These are phyloP conservation scores for Sporothrix phasma DNA, from an alignment of 2,329 filamentous ascomycete genomes.

Conservation along the genomic window DNA sequence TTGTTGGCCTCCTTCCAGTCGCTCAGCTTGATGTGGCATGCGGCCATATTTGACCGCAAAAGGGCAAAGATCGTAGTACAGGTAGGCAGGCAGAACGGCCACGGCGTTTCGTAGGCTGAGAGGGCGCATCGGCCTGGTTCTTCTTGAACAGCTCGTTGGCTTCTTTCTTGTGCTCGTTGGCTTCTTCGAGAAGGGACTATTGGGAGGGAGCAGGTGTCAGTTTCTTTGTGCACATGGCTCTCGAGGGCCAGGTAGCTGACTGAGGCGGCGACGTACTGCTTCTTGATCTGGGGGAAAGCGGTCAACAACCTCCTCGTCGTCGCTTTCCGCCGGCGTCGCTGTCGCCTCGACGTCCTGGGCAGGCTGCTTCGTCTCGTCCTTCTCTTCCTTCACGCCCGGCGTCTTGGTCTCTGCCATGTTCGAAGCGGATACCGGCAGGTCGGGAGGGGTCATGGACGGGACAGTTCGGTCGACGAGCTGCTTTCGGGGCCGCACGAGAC, in stretches of 20 bases:
- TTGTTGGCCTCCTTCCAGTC: constrained; percentile 79
- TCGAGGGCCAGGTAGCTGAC: too few species aligned
- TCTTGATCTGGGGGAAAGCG: constrained; percentile 47
- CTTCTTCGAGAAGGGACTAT: constrained; percentile 56
- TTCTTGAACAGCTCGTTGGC: constrained; percentile 74
- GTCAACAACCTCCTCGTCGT: constrained; percentile 21
- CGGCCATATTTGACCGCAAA: constrained; percentile 77
- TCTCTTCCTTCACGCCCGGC: neutral
- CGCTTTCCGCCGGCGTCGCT: constrained; percentile 11
- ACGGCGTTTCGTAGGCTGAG: constrained; percentile 70
- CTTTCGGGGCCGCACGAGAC: neutral
- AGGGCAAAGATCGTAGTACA: constrained; percentile 84
- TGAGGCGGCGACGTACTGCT: constrained; percentile 20
- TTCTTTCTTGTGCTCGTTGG: constrained; percentile 59
- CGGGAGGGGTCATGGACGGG: neutral
- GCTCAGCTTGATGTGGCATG: constrained; percentile 73
- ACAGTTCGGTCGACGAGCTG: neutral
- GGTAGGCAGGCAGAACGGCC: constrained; percentile 67
- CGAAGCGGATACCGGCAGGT: neutral
- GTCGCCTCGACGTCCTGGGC: neutral
- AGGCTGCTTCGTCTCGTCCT: neutral
- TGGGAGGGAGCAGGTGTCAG: neutral
- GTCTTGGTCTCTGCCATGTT: neutral
- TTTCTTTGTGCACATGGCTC: too few species aligned
- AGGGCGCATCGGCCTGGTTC: constrained; percentile 69